These are phyloP conservation scores for Ambrosia artemisiifolia DNA, from an alignment of 129 eudicot species.

Conservation along the genomic window DNA sequence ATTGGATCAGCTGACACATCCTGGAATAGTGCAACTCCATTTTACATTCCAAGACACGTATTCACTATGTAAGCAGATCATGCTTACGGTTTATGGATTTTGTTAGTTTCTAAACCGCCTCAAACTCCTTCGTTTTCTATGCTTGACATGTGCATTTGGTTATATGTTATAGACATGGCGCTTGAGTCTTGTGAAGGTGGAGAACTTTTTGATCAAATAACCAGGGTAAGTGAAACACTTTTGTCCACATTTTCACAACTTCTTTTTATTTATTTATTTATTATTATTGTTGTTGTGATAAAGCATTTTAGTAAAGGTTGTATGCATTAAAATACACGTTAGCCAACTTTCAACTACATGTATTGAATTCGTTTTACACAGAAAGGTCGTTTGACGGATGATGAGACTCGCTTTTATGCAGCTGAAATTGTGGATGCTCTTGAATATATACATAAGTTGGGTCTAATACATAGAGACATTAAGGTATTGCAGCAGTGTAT, in stretches of 20 bases:
- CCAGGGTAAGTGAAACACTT: slow-evolving; percentile 61
- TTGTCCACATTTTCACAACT: background rate
- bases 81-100: slow-evolving; percentile 9
- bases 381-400: slow-evolving; percentile 88
- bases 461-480: slow-evolving; percentile 90
- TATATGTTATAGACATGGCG: slow-evolving; percentile 73
- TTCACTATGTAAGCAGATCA: slow-evolving; percentile 75
- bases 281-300: background rate
- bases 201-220: slow-evolving; percentile 96
- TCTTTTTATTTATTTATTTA: background rate
- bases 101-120: background rate
- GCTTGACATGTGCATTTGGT: slow-evolving; percentile 24
- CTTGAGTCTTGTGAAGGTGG: slow-evolving; percentile 99
- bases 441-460: slow-evolving; percentile 86
- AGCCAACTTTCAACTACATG: background rate
- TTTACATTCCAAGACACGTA: slow-evolving; percentile 94
- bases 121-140: slow-evolving; percentile 7
- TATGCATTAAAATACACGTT: background rate
- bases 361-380: slow-evolving; percentile 24
- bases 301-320: background rate
- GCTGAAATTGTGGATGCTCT: slow-evolving; percentile 96
- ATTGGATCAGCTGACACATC: slow-evolving; percentile 94
- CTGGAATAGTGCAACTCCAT: slow-evolving; percentile 77
- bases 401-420: slow-evolving; percentile 88
- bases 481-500: slow-evolving; percentile 46